Evolutionary conservation across 225 moss, liverwort and hornwort genomes (phyloP).

Genomic region (Rhytidiadelphus loreus): DNA sequence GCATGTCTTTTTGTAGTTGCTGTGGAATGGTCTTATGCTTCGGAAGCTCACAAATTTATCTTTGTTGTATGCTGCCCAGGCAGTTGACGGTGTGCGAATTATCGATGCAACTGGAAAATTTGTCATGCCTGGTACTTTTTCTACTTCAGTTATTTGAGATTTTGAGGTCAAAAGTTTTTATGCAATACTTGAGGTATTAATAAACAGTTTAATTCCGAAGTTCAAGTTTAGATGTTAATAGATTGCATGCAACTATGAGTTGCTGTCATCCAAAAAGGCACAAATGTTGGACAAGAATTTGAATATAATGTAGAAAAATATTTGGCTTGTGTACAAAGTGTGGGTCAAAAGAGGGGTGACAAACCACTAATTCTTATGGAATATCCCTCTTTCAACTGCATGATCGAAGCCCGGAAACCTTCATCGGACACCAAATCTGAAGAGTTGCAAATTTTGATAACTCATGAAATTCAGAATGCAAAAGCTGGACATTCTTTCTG

Average conservation of each 20-base stretch:
- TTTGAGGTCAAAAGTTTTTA: not conserved
- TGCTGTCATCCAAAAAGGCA: not conserved
- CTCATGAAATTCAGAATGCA: not conserved
- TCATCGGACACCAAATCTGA: not conserved
- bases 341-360: not conserved
- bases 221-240: not conserved
- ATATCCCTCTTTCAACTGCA: not conserved
- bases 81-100: constrained; percentile 23
- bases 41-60: not conserved
- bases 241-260: not conserved
- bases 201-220: too few relatives aligned
- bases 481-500: not conserved
- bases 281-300: not conserved
- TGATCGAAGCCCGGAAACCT: not conserved
- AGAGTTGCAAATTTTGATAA: not conserved
- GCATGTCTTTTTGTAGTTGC: not conserved
- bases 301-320: not conserved
- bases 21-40: not conserved
- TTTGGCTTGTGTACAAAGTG: not conserved
- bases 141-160: not conserved
- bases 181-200: not conserved
- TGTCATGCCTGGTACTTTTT: constrained; percentile 45
- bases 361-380: too few relatives aligned
- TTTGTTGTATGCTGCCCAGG: constrained; percentile 8
- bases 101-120: constrained; percentile 45